A percentile compares a stretch with the other conserved stretches of the same genome.
Evolutionary conservation across 495 filamentous ascomycete species (phyloP).

Genomic region (Haplographium delicatum): DNA sequence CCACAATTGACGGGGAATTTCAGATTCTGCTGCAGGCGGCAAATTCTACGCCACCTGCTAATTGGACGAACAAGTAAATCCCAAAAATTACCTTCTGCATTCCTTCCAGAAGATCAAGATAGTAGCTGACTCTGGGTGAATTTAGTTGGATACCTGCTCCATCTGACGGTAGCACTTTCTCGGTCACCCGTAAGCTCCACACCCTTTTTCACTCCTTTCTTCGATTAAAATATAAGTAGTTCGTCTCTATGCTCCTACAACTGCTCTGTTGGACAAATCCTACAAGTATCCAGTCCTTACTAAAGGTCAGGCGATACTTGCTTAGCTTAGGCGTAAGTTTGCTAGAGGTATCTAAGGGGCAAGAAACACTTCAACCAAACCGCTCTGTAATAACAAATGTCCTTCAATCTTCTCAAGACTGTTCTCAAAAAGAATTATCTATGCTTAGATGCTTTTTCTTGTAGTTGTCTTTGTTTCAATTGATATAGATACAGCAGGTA

Average conservation of each 20-base stretch:
- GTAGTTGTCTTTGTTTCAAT: too few species aligned
- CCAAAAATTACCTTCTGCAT: too few species aligned
- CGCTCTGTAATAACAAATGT: too few species aligned
- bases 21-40: conserved; percentile 5
- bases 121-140: not conserved
- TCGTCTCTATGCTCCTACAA: not conserved
- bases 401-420: too few species aligned
- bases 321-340: too few species aligned
- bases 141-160: not conserved
- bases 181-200: not conserved
- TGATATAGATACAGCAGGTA: too few species aligned
- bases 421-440: too few species aligned
- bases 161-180: not conserved
- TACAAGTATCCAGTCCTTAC: not conserved
- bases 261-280: not conserved
- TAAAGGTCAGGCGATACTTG: not conserved
- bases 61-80: conserved; percentile 1
- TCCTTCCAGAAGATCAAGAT: too few species aligned
- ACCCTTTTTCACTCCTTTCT: not conserved
- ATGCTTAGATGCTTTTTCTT: too few species aligned
- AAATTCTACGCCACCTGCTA: not conserved
- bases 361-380: too few species aligned
- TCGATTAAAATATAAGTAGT: not conserved
- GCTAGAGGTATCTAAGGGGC: too few species aligned
- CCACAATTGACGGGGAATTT: not conserved